These are phyloP conservation scores for Fusarium bactridioides DNA, from an alignment of 2,329 filamentous ascomycete species.

Conservation along the genomic window DNA sequence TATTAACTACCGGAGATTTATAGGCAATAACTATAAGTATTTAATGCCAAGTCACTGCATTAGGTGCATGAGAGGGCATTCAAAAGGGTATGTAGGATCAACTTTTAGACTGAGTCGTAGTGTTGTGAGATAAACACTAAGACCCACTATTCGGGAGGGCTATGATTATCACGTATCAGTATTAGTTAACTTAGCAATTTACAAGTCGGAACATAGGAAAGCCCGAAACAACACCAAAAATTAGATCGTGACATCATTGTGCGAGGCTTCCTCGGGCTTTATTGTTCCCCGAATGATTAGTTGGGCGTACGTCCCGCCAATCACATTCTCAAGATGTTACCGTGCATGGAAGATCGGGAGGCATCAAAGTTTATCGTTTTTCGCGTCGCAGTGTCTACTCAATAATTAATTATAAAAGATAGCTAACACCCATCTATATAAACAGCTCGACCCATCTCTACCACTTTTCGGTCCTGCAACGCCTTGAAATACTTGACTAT, in stretches of 20 bases:
- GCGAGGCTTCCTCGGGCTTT: rapidly evolving
- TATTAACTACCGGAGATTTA: rapidly evolving
- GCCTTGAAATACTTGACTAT: background rate
- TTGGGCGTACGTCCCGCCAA: rapidly evolving
- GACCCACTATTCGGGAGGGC: no score
- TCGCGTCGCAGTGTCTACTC: rapidly evolving
- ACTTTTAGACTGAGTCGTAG: rapidly evolving
- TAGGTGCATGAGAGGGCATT: no score
- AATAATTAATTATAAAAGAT: background rate
- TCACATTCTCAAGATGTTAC: rapidly evolving
- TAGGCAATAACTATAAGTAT: rapidly evolving
- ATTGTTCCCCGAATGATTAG: rapidly evolving
- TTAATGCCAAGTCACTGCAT: no score
- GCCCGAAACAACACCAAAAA: background rate
- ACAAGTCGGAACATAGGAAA: background rate
- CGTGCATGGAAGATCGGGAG: background rate
- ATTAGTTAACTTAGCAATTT: rapidly evolving
- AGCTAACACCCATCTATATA: rapidly evolving
- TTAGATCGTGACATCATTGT: rapidly evolving
- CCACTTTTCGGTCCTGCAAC: background rate
- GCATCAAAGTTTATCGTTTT: background rate
- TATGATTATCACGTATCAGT: no score
- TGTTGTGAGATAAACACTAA: no score
- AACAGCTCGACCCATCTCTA: no score
- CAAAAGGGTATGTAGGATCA: rapidly evolving